A percentile compares a stretch with the other conserved stretches of the same genome.
Conservation (phyloP, 129 eudicot genomes). For the Scalesia atractyloides region DNA sequence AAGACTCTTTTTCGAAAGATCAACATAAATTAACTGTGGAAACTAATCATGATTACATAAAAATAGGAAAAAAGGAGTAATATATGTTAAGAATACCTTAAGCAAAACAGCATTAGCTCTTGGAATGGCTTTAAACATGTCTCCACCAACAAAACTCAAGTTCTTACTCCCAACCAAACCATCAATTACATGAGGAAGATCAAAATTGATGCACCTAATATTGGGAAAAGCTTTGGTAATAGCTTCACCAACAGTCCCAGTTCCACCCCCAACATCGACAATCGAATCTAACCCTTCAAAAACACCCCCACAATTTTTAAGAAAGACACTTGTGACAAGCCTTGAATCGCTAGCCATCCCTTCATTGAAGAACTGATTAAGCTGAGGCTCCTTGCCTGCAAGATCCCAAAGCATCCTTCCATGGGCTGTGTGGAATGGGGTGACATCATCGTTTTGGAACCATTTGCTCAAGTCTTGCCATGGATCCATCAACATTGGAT, state of each 20-base stretch:
- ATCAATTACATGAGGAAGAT: constrained; percentile 37
- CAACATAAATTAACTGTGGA: too few species aligned
- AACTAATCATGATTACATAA: background rate
- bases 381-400: background rate
- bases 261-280: constrained; percentile 47
- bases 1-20: too few species aligned
- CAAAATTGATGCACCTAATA: constrained; percentile 23
- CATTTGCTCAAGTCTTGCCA: constrained; percentile 20
- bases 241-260: constrained; percentile 22
- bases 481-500: constrained; percentile 8
- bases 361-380: constrained; percentile 6
- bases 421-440: constrained; percentile 7
- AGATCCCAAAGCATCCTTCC: constrained; percentile 3
- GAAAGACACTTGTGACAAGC: constrained; percentile 7
- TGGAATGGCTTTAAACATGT: constrained; percentile 26
- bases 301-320: constrained; percentile 2
- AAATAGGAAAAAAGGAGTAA: too few species aligned
- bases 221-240: constrained; percentile 25
- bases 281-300: constrained; percentile 19
- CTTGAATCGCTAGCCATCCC: constrained; percentile 27
- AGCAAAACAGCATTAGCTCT: constrained; percentile 15
- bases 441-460: constrained; percentile 18
- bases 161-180: constrained; percentile 21
- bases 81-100: constrained; percentile 11
- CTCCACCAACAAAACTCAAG: constrained; percentile 21